These are phyloP conservation scores for Colletotrichum sublineola DNA, from an alignment of 2,329 filamentous ascomycete genomes.

Conservation along the genomic window DNA sequence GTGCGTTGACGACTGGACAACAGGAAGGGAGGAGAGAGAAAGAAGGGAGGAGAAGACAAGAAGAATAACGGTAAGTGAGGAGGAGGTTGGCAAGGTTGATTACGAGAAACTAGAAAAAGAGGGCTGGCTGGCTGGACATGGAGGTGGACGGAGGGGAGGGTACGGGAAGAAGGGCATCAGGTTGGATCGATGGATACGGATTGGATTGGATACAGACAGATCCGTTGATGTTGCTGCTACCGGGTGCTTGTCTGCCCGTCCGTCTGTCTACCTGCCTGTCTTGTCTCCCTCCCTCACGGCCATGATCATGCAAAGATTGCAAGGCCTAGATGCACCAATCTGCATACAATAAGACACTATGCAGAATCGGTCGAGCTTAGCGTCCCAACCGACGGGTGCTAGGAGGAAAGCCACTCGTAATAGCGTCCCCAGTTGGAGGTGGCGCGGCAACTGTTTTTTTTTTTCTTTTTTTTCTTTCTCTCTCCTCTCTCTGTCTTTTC, in stretches of 20 bases:
- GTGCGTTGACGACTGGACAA: background rate
- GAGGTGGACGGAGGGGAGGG: constrained; percentile 16
- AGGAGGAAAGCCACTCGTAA: constrained; percentile 35
- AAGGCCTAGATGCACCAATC: constrained; percentile 4
- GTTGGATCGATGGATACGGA: constrained; percentile 7
- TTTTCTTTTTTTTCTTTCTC: background rate
- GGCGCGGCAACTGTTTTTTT: constrained; percentile 26
- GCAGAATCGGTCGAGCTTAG: constrained; percentile 22
- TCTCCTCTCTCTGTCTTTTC: background rate
- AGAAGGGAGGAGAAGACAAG: background rate
- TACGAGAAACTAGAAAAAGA: constrained; percentile 8
- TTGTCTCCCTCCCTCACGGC: background rate
- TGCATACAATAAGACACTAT: background rate
- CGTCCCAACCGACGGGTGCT: constrained; percentile 33
- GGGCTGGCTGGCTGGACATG: background rate
- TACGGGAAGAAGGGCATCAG: constrained; percentile 19
- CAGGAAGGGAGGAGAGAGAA: background rate
- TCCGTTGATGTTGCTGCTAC: background rate
- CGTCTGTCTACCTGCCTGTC: background rate
- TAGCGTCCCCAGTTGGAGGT: constrained; percentile 29
- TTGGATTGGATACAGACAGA: background rate
- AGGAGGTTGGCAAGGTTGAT: background rate
- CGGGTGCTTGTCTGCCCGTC: background rate
- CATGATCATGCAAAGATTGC: constrained; percentile 10
- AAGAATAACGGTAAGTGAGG: constrained; percentile 3